These are phyloP conservation scores for Raffaelea ambrosiae DNA, from an alignment of 2,329 filamentous ascomycete species.

Conservation along the genomic window DNA sequence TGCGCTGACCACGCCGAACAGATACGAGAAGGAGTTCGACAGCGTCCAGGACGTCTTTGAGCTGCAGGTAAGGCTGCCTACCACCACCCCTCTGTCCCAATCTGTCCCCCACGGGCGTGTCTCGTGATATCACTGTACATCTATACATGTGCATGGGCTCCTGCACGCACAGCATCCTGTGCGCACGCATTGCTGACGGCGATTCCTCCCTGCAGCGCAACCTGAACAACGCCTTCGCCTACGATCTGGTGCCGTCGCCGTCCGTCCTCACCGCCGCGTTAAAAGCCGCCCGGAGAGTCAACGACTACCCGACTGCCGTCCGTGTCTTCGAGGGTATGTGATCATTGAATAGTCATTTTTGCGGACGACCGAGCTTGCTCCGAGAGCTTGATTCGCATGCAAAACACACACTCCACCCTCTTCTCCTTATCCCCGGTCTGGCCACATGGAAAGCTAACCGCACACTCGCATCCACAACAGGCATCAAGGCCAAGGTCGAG, in stretches of 20 bases:
- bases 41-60: slow-evolving; percentile 97
- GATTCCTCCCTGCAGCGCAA: slow-evolving; percentile 51
- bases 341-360: too few species aligned
- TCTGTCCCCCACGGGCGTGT: too few species aligned
- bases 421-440: too few species aligned
- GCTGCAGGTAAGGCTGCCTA: slow-evolving; percentile 79
- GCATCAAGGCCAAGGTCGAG: slow-evolving; percentile 99
- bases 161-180: too few species aligned
- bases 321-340: slow-evolving; percentile 92
- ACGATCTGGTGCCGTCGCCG: slow-evolving; percentile 96
- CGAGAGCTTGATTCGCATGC: not conserved
- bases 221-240: slow-evolving; percentile 98
- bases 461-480: slow-evolving; percentile 33
- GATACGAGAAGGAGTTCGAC: slow-evolving; percentile 99
- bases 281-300: slow-evolving; percentile 88
- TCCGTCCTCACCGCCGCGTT: slow-evolving; percentile 86
- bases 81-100: too few species aligned
- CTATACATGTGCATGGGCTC: too few species aligned
- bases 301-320: slow-evolving; percentile 97
- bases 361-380: not conserved
- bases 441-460: too few species aligned
- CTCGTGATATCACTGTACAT: too few species aligned
- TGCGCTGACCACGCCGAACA: slow-evolving; percentile 31
- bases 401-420: too few species aligned
- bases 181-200: slow-evolving; percentile 4